phyloP scores from a whole-genome alignment of 345 rosid genomes.

The Salix caprea region DNA sequence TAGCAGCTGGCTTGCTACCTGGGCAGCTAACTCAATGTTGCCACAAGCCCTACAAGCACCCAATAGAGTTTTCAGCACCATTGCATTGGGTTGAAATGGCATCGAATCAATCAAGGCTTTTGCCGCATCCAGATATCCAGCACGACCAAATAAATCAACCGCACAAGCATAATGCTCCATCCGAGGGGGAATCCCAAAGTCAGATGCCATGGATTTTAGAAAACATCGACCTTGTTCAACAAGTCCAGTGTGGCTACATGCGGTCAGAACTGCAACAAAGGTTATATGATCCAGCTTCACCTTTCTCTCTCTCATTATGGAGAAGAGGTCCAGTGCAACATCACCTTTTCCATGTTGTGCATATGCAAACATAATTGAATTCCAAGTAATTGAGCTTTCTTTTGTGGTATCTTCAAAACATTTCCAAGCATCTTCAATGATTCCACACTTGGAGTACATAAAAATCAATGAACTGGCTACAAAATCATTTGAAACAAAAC shows the following conservation, averaged over 20 bases:
- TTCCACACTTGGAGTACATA: constrained; percentile 78
- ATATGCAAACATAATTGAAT: constrained; percentile 63
- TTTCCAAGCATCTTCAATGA: constrained; percentile 50
- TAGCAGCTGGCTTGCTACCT: constrained; percentile 53
- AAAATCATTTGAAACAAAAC: constrained; percentile 55
- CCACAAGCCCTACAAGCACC: constrained; percentile 74
- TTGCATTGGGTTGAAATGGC: constrained; percentile 61
- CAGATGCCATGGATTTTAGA: constrained; percentile 51
- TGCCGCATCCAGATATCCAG: constrained; percentile 51
- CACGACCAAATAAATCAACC: constrained; percentile 70
- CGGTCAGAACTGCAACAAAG: constrained; percentile 66
- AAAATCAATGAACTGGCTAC: constrained; percentile 72
- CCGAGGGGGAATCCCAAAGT: constrained; percentile 51
- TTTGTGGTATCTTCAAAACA: constrained; percentile 50
- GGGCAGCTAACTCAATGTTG: constrained; percentile 55
- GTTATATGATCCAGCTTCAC: constrained; percentile 67
- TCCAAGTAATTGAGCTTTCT: constrained; percentile 61
- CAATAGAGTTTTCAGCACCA: constrained; percentile 69
- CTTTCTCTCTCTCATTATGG: constrained; percentile 43
- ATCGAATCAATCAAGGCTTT: constrained; percentile 53
- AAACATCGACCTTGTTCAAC: constrained; percentile 54
- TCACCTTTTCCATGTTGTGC: constrained; percentile 71
- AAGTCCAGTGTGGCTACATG: constrained; percentile 70
- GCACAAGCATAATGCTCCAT: constrained; percentile 81
- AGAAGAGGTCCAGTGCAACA: constrained; percentile 55